Conservation (phyloP, 768 basidiomycete genomes). For the Tylopilus sp. region DNA sequence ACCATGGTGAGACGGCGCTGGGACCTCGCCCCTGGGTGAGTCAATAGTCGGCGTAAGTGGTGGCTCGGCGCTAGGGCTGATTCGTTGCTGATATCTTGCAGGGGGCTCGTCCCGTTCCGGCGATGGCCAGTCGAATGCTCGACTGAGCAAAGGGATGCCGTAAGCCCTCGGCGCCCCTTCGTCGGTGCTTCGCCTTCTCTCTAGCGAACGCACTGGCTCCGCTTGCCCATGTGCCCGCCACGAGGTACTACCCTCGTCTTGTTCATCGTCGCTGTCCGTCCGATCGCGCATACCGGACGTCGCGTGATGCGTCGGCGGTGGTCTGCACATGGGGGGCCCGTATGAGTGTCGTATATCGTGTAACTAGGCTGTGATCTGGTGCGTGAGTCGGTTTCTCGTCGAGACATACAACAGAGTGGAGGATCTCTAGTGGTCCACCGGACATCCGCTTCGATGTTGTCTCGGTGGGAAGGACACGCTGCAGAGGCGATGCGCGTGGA, state of each 20-base stretch:
- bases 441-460: slow-evolving; percentile 22
- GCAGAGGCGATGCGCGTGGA: slow-evolving; percentile 9
- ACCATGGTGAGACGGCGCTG: slow-evolving; percentile 19
- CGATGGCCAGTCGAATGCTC: slow-evolving; percentile 25
- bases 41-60: slow-evolving; percentile 17
- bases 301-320: slow-evolving; percentile 19
- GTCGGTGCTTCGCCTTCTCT: slow-evolving; percentile 19
- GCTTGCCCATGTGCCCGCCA: slow-evolving; percentile 16
- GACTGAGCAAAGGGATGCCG: slow-evolving; percentile 18
- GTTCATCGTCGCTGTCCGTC: slow-evolving; percentile 41
- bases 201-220: slow-evolving; percentile 5
- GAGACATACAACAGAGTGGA: slow-evolving; percentile 13
- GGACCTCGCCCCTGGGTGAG: slow-evolving; percentile 1
- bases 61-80: slow-evolving; percentile 8
- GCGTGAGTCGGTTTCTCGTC: slow-evolving; percentile 15
- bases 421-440: slow-evolving; percentile 15
- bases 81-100: slow-evolving; percentile 9
- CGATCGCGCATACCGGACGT: slow-evolving; percentile 23
- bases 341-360: slow-evolving; percentile 17
- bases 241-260: slow-evolving; percentile 44
- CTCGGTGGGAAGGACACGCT: slow-evolving; percentile 5
- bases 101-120: slow-evolving; percentile 16
- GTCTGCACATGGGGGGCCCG: slow-evolving; percentile 25
- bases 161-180: slow-evolving; percentile 9
- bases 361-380: slow-evolving; percentile 13